These are phyloP conservation scores for Sclerotinia borealis DNA, from an alignment of 2,329 filamentous ascomycete species.

Conservation along the genomic window DNA sequence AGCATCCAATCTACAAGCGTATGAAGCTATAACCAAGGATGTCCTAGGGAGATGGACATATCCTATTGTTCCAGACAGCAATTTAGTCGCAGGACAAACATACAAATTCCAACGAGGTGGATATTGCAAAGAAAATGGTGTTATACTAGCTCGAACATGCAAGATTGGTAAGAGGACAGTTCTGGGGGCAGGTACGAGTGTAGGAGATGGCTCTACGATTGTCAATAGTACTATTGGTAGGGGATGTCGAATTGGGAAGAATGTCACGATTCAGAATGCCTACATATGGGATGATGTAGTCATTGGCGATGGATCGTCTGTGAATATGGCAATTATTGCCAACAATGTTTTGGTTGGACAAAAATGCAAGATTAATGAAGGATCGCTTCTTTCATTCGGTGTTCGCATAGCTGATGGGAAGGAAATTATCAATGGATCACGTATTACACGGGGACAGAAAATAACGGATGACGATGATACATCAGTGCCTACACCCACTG, in stretches of 20 bases:
- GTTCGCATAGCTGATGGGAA: conserved; percentile 63
- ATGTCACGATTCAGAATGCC: conserved; percentile 71
- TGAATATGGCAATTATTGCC: conserved; percentile 72
- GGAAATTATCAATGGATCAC: conserved; percentile 35
- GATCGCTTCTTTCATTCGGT: conserved; percentile 73
- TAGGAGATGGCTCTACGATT: conserved; percentile 67
- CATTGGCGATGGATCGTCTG: conserved; percentile 66
- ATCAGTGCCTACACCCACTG: conserved; percentile 34
- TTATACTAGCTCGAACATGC: conserved; percentile 67
- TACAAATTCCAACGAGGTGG: conserved; percentile 66
- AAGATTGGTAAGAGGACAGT: conserved; percentile 63
- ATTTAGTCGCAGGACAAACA: conserved; percentile 69
- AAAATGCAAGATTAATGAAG: conserved; percentile 60
- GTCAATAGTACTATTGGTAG: conserved; percentile 75
- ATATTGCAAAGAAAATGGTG: conserved; percentile 72
- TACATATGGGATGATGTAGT: conserved; percentile 83
- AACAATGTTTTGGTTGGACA: conserved; percentile 66
- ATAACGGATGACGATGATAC: conserved; percentile 32
- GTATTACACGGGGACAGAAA: conserved; percentile 39
- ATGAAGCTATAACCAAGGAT: conserved; percentile 82
- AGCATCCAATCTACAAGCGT: conserved; percentile 79
- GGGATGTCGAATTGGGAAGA: conserved; percentile 78
- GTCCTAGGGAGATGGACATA: conserved; percentile 84
- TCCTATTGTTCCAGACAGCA: conserved; percentile 83
- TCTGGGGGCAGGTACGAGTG: conserved; percentile 67